phyloP scores from a whole-genome alignment of 1,139 yeast genomes.

The Zygosaccharomyces sapae region DNA sequence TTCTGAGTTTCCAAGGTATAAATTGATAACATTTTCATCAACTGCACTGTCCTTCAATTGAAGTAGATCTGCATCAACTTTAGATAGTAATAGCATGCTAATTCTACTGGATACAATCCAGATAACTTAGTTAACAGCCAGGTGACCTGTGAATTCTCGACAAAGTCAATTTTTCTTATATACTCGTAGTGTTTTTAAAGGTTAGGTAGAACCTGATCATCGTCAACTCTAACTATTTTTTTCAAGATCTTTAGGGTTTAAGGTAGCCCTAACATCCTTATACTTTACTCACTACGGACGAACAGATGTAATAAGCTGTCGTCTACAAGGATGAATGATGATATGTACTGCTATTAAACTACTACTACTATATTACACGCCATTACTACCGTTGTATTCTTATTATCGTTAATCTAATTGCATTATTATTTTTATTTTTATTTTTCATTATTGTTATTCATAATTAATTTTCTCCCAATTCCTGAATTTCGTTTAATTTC shows the following conservation, averaged over 20 bases:
- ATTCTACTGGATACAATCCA: slow-evolving; percentile 1
- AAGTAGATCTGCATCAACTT: slow-evolving; percentile 24
- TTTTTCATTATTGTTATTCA: neutral
- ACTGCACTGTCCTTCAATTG: slow-evolving; percentile 15
- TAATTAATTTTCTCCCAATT: slow-evolving; percentile 1
- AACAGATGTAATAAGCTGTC: neutral
- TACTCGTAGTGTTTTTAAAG: neutral
- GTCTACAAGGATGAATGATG: neutral
- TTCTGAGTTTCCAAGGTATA: slow-evolving; percentile 15
- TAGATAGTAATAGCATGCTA: slow-evolving; percentile 23
- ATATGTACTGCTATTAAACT: neutral
- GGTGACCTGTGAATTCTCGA: neutral
- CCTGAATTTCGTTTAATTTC: slow-evolving; percentile 4
- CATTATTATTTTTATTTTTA: no score
- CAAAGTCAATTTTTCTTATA: neutral
- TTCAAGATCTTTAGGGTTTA: neutral
- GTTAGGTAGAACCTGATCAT: neutral
- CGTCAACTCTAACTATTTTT: neutral
- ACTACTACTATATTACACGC: neutral
- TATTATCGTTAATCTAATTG: neutral
- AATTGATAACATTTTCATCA: slow-evolving; percentile 15
- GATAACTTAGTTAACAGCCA: neutral
- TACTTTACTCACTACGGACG: neutral
- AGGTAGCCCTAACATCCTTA: neutral
- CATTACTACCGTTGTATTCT: neutral